Percentiles rank a stretch among this genome's conserved stretches.
phyloP scores from a whole-genome alignment of 331 rosid genomes.

The Dryas integrifolia region DNA sequence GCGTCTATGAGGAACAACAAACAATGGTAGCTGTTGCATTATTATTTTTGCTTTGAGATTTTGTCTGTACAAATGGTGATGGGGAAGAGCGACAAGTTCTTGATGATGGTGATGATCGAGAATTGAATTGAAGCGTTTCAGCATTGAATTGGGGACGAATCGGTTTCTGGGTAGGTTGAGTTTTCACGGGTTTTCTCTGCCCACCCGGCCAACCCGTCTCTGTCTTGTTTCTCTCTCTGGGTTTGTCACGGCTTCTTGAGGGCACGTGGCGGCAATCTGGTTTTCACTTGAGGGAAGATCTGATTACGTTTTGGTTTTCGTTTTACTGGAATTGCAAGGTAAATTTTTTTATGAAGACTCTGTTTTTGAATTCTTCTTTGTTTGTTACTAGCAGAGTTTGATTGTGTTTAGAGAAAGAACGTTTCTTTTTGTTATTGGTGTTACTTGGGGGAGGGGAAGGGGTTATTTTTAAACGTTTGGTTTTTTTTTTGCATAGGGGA shows the following conservation, averaged over 20 bases:
- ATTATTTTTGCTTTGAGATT: neutral
- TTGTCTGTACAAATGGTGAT: neutral
- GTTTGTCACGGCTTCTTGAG: constrained; percentile 39
- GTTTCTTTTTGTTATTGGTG: neutral
- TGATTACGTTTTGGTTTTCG: constrained; percentile 19
- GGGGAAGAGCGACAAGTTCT: neutral
- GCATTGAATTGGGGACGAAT: constrained; percentile 30
- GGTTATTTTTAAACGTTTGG: constrained; percentile 22
- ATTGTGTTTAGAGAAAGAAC: constrained; percentile 9
- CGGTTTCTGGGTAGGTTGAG: constrained; percentile 39
- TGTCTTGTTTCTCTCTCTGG: constrained; percentile 23
- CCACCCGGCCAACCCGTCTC: constrained; percentile 13
- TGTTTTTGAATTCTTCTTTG: constrained; percentile 27
- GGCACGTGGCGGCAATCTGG: constrained; percentile 35
- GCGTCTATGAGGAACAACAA: too few relatives aligned
- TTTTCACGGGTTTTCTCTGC: constrained; percentile 4
- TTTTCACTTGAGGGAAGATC: constrained; percentile 23
- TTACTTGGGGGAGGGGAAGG: constrained; percentile 8
- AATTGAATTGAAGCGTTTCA: constrained; percentile 26
- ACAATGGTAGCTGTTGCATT: constrained; percentile 1
- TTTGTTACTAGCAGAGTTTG: constrained; percentile 22
- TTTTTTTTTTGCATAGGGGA: constrained; percentile 30
- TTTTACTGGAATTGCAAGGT: constrained; percentile 29
- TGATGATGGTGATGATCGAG: constrained; percentile 22
- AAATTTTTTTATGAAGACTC: constrained; percentile 26